Conservation (phyloP, 495 filamentous ascomycete species). For the Tuber magnatum region DNA sequence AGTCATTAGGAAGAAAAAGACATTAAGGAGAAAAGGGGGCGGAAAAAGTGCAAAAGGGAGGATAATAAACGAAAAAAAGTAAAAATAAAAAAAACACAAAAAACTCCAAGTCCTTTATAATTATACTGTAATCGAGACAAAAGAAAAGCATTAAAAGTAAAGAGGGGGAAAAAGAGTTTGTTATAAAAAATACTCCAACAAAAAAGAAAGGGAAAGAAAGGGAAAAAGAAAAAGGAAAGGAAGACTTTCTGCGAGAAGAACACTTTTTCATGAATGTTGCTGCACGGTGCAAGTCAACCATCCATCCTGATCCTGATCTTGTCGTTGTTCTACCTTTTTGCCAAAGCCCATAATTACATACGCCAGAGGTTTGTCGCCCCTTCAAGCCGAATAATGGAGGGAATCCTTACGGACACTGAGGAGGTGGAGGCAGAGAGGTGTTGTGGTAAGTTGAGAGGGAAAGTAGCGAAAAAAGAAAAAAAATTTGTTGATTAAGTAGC, state of each 20-base stretch:
- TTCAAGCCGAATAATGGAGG: conserved; percentile 12
- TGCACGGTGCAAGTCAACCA: conserved; percentile 32
- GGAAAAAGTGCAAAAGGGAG: conserved; percentile 22
- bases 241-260: conserved; percentile 37
- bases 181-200: neutral
- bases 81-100: conserved; percentile 16
- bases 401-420: neutral
- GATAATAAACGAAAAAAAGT: conserved; percentile 19
- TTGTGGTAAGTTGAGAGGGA: neutral
- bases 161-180: neutral
- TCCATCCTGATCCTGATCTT: conserved; percentile 25
- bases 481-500: too few species aligned
- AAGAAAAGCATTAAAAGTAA: conserved; percentile 6
- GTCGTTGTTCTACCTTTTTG: conserved; percentile 19
- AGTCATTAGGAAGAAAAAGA: conserved; percentile 15
- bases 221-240: conserved; percentile 16
- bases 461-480: too few species aligned
- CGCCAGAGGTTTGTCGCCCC: conserved; percentile 7
- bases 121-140: conserved; percentile 1
- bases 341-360: conserved; percentile 31
- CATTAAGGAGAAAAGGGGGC: conserved; percentile 27
- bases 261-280: conserved; percentile 30
- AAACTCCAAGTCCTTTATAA: conserved; percentile 28
- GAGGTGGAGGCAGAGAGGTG: neutral
- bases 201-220: neutral